Percentiles rank a stretch among this genome's conserved stretches.
Evolutionary conservation across 2,329 filamentous ascomycete genomes (phyloP).

Genomic region (Ascochyta fabae): DNA sequence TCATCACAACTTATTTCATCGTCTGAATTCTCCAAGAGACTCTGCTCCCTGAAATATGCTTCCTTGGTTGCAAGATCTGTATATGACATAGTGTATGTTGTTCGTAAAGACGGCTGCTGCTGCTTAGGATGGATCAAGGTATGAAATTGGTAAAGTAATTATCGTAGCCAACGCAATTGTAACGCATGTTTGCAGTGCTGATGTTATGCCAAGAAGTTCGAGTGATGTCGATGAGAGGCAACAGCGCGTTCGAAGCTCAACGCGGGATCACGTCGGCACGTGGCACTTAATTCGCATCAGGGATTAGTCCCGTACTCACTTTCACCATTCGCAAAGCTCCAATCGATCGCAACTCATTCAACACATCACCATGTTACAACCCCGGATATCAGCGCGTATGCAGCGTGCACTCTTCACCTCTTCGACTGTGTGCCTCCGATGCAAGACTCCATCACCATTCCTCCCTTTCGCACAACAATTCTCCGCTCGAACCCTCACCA

Average conservation of each 20-base stretch:
- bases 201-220: too few species aligned
- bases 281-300: conserved; percentile 18
- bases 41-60: conserved; percentile 39
- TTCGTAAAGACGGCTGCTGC: neutral
- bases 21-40: conserved; percentile 37
- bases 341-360: conserved; percentile 5
- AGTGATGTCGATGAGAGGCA: conserved; percentile 24
- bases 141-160: neutral
- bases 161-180: too few species aligned
- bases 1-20: conserved; percentile 33
- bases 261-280: conserved; percentile 30
- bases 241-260: conserved; percentile 12
- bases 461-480: conserved; percentile 20
- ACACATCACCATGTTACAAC: conserved; percentile 40
- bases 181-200: too few species aligned
- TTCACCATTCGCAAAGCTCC: conserved; percentile 19
- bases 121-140: neutral
- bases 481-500: conserved; percentile 33
- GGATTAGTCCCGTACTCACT: conserved; percentile 21
- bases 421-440: conserved; percentile 26
- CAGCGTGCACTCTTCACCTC: conserved; percentile 21
- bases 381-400: conserved; percentile 33
- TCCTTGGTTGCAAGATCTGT: conserved; percentile 35
- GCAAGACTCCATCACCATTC: conserved; percentile 17
- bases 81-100: conserved; percentile 27